Base-by-base conservation (phyloP, 352 stramenopile species). In the Pythium phragmitis region DNA sequence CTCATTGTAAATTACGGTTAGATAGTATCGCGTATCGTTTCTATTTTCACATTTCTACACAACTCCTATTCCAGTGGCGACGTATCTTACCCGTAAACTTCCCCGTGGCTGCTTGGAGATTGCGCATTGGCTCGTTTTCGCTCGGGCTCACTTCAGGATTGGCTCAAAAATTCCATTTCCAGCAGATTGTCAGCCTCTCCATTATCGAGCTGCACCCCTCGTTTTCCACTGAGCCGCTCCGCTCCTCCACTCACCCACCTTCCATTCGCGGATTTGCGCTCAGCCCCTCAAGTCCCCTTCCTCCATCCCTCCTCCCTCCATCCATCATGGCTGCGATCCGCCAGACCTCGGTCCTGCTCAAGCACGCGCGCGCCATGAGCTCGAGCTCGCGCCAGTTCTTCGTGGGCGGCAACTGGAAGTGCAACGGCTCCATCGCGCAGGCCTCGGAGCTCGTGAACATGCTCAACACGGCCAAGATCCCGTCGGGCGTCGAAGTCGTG, bases 321-420 rank as follows among this genome's bases (percentile, higher is more conserved):
- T 48, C 23, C 60, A 56, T 30, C 33, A 89, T 87, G 77, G 65
- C 65, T 39, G 69, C 75, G 33, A 70, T 82, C 75, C 73, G 73
- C 57, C 71, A 50, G 50, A 33, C 77, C 16, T 45, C 54, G 66
- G 59, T 65, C 34, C 56, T 78, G 39, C 72, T 77, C 60, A 69
- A 79, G 52, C 74, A 88, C 55, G 68, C 73, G 57, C 82, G 82
- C 63, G 59, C 70, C 61, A 88, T 93, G 77, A 88, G 80, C 69
- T 80, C 79, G 36, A 73, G 57, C 63, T 74, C 85, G 48, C 82
- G 87, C 71, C 98, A 99, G 86, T 99, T 99, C 74, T 99, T 99
- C 73, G 94, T 99, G 43, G 97, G 97, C 47, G 97, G 97, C 74
- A 99, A 99, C 91, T 99, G 97, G 97, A 99, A 99, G 77, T 99